Conservation (phyloP, 2,329 filamentous ascomycete genomes). For the Hymenoscyphus occultus region DNA sequence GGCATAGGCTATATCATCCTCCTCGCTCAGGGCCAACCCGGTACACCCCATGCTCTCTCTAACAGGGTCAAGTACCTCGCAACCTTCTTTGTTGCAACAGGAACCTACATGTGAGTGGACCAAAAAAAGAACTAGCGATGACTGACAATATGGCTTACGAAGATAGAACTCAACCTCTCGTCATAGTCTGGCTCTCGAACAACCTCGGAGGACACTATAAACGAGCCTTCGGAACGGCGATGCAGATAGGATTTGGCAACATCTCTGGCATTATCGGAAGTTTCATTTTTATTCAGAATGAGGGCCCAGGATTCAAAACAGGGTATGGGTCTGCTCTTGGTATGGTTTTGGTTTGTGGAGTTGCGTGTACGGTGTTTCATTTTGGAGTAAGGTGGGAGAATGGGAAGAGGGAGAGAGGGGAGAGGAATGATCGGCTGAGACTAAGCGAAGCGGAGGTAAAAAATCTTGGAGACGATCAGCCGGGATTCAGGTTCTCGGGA, state of each 20-base stretch:
- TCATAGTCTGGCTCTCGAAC: slow-evolving; percentile 68
- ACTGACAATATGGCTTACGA: too few relatives aligned
- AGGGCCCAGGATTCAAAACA: slow-evolving; percentile 38
- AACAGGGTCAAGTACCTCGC: slow-evolving; percentile 70
- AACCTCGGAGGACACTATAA: slow-evolving; percentile 32
- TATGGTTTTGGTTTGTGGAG: slow-evolving; percentile 6
- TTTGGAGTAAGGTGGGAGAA: neutral
- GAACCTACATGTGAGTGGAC: slow-evolving; percentile 61
- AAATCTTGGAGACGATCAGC: neutral
- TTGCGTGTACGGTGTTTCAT: slow-evolving; percentile 17
- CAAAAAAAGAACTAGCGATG: too few relatives aligned
- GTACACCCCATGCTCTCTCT: slow-evolving; percentile 38
- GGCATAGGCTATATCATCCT: slow-evolving; percentile 23
- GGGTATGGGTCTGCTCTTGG: slow-evolving; percentile 40
- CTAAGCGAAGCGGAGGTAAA: neutral
- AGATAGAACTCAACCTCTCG: slow-evolving; percentile 63
- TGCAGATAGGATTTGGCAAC: slow-evolving; percentile 35
- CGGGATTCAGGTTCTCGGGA: neutral
- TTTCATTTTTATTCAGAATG: slow-evolving; percentile 40
- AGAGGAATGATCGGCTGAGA: neutral
- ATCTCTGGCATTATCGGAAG: slow-evolving; percentile 36
- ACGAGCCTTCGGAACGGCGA: slow-evolving; percentile 31
- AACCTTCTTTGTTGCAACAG: slow-evolving; percentile 72
- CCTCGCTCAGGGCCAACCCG: slow-evolving; percentile 37
- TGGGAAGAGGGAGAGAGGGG: neutral